Evolutionary conservation across 768 basidiomycete genomes (phyloP).

Genomic region (Rubroboletus satanas): DNA sequence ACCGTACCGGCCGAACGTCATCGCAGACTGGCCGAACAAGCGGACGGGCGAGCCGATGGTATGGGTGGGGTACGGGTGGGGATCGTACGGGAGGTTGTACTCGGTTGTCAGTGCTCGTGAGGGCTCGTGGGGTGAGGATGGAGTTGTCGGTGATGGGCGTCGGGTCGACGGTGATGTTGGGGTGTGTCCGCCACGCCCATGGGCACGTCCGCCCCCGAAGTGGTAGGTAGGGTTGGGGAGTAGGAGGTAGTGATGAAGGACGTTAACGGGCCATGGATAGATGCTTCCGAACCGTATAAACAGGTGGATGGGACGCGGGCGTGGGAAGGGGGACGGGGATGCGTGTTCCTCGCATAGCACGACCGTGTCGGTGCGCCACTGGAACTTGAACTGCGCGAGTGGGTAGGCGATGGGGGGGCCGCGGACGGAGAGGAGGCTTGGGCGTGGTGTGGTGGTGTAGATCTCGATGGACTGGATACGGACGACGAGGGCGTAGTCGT

Average conservation of each 20-base stretch:
- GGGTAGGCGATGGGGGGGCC: constrained; percentile 37
- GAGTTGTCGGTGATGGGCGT: background rate
- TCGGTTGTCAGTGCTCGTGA: constrained; percentile 6
- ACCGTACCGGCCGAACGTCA: constrained; percentile 54
- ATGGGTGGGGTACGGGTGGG: constrained; percentile 33
- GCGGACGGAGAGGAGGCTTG: constrained; percentile 11
- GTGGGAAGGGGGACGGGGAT: background rate
- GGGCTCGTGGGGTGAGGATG: background rate
- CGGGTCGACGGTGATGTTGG: background rate
- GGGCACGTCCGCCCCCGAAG: background rate
- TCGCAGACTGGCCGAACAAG: constrained; percentile 50
- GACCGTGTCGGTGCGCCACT: constrained; percentile 55
- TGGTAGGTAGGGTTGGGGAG: constrained; percentile 40
- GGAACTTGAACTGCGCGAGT: constrained; percentile 45
- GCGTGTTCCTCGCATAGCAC: constrained; percentile 34
- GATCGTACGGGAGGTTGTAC: constrained; percentile 45
- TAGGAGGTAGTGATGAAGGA: constrained; percentile 60
- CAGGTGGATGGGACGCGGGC: constrained; percentile 39
- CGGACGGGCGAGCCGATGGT: constrained; percentile 54
- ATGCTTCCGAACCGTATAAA: constrained; percentile 57
- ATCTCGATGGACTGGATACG: constrained; percentile 41
- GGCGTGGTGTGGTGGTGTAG: constrained; percentile 35
- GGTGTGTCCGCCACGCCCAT: background rate
- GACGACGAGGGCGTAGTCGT: constrained; percentile 44
- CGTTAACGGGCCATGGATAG: constrained; percentile 67